Base-by-base conservation (phyloP, 768 basidiomycete species). In the Tylopilus subfusipes region DNA sequence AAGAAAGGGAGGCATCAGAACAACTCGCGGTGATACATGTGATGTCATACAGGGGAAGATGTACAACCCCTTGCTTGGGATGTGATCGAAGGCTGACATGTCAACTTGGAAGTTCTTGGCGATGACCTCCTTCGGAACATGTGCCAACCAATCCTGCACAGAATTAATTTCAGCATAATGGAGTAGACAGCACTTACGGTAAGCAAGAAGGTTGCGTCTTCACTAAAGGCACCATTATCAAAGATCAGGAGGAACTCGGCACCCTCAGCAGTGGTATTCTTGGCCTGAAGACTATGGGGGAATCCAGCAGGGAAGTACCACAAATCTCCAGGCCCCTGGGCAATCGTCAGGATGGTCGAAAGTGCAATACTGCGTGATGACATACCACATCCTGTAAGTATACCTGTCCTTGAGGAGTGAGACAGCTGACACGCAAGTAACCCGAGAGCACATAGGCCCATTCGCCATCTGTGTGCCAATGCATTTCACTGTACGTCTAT, bases 101-200 rank as follows among this genome's bases (percentile, higher is more conserved):
- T 68, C 62, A 7, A 75, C 63, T 34, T 78, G 76, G 64, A 87
- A 86, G 66, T 86, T 87, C 71, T 85, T 85, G 16, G 83, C 82
- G 3, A 86, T 68, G 0, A 83, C 80, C 40, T 78, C 75, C 57
- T 77, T 73, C 11, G 83, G 82, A 16, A 82, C 74, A 59, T 87
- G 86, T 3, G 85, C 75, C 22, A 86, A 72, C 84, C 86, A 88
- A 55, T 88, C 85, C 53, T 84, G 80, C 18, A 52, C 50, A 13
- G n/a, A 31, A 27, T 33, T 30, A 11, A 24, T 21, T 29, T 31
- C 11, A 48, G 45, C 5, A 33, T 5, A 12, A 34, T 16, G 4
- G 14, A 21, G 16, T 44, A 33, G 22, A 39, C 9, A 8, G n/a
- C 4, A 38, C 65, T 52, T 30, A 54, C 66, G 14, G 64, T 65